Base-by-base conservation (phyloP, 1,284 basidiomycete species). In the Puccinia novopanici region DNA sequence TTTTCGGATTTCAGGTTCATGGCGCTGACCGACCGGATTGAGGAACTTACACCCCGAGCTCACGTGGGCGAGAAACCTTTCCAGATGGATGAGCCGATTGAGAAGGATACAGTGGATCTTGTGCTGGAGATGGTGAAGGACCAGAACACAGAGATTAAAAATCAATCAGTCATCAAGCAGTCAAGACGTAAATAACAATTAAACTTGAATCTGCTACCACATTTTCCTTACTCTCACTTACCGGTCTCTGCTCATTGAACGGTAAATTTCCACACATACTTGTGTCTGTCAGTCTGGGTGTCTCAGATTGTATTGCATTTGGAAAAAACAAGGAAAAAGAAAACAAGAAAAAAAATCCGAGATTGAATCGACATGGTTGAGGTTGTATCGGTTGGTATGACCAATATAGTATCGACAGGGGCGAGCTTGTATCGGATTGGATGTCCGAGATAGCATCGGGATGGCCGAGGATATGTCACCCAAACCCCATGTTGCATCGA, bases 121-220 rank as follows among this genome's bases (percentile, higher is more conserved):
- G 94, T 97, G 0, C 88, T 98, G 30, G 88, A 90, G 30, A 89
- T 96, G 30, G 91, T 97, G 15, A 91, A 93, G 84, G 97, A 99
- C 87, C 91, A 91, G 87, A 98, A 97, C 84, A 94, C 93, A 19
- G 96, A 99, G 87, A 97, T 99, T 83, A 98, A 98, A 89, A 98
- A 98, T 85, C 92, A 95, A 85, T n/a, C n/a, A n/a, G n/a, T n/a
- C n/a, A n/a, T n/a, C n/a, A n/a, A n/a, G 94, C 94, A 1, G 95
- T 97, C 19, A 93, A 94, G 87, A 95, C 93, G 95, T 93, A 83
- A 81, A 89, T 83, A 17, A 17, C 22, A 61, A 30, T 45, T 52
- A 67, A 54, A 24, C 65, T 78, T 57, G n/a, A 42, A 52, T 42
- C 15, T 48, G 19, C 27, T 50, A 19, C 13, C 70, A n/a, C 40